phyloP scores from a whole-genome alignment of 352 stramenopile species.

The Pythium volutum region DNA sequence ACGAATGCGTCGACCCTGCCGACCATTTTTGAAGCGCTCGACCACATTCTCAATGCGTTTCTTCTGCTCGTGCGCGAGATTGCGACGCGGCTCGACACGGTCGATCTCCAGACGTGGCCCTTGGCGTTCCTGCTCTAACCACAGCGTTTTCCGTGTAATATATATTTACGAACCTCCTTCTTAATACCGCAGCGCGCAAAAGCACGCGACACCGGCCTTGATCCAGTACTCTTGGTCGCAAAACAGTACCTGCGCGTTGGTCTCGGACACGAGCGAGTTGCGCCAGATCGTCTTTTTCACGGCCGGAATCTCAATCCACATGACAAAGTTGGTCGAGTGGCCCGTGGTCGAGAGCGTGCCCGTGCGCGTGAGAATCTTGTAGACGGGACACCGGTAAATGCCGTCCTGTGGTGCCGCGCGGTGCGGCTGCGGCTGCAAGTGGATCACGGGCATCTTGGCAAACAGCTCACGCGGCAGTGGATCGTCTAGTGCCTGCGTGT shows the following conservation, averaged over 20 bases:
- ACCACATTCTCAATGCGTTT: constrained; percentile 60
- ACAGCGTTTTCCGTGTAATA: not conserved
- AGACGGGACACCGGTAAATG: constrained; percentile 88
- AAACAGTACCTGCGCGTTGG: constrained; percentile 57
- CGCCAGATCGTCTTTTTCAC: constrained; percentile 62
- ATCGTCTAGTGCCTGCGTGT: constrained; percentile 39
- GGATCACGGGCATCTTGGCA: constrained; percentile 67
- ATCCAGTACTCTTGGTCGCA: constrained; percentile 69
- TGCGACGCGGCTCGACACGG: constrained; percentile 49
- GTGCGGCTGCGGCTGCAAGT: constrained; percentile 74
- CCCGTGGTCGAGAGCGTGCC: constrained; percentile 94
- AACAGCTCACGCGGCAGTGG: constrained; percentile 47
- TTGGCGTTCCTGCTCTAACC: constrained; percentile 52
- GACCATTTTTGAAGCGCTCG: constrained; percentile 39
- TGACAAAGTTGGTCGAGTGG: constrained; percentile 97
- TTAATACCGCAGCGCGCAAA: constrained; percentile 78
- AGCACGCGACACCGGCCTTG: constrained; percentile 83
- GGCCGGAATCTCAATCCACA: constrained; percentile 95
- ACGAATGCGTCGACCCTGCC: constrained; percentile 56
- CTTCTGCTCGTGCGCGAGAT: constrained; percentile 65
- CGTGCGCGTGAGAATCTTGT: constrained; percentile 87
- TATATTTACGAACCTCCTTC: no score
- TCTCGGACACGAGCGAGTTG: constrained; percentile 68
- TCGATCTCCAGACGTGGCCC: constrained; percentile 45
- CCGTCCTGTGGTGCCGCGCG: constrained; percentile 40